A percentile compares a stretch with the other conserved stretches of the same genome.
phyloP scores from a whole-genome alignment of 495 filamentous ascomycete species.

The Usnea hakonensis region DNA sequence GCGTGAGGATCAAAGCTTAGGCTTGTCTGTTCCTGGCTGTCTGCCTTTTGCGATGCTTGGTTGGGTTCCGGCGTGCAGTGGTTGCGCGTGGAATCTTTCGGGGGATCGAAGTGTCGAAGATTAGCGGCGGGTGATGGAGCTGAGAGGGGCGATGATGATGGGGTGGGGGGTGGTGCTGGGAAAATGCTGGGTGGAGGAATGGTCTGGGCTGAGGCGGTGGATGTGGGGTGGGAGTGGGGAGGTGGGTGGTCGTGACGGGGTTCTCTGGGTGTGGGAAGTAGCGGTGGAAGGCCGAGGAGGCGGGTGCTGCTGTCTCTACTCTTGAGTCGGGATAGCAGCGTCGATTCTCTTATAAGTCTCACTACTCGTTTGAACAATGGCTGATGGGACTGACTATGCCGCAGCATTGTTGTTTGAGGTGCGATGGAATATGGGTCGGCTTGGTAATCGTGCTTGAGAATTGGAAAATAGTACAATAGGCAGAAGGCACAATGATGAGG shows the following conservation, averaged over 20 bases:
- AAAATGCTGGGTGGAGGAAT: constrained; percentile 16
- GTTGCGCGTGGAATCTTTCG: constrained; percentile 20
- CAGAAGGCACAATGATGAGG: no score
- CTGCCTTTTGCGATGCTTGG: constrained; percentile 19
- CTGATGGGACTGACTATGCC: constrained; percentile 10
- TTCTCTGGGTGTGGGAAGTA: constrained; percentile 20
- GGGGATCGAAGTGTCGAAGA: constrained; percentile 25
- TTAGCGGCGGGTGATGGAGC: constrained; percentile 16
- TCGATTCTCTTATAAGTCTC: constrained; percentile 27
- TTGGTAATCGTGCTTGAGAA: no score
- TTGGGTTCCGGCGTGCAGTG: constrained; percentile 9
- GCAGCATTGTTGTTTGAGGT: not conserved
- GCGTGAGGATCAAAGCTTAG: constrained; percentile 95
- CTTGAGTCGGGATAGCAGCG: constrained; percentile 17
- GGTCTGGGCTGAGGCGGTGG: constrained; percentile 9
- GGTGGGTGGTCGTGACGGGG: not conserved
- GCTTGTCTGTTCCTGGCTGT: constrained; percentile 59
- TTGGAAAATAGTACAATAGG: no score
- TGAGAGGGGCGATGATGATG: constrained; percentile 20
- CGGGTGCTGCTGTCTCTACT: constrained; percentile 16
- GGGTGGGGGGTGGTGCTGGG: constrained; percentile 11
- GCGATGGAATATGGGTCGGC: no score
- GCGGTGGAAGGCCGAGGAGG: constrained; percentile 19
- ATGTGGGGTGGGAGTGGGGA: constrained; percentile 1
- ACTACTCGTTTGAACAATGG: not conserved